phyloP scores from a whole-genome alignment of 345 rosid genomes.

The Alliaria petiolata region DNA sequence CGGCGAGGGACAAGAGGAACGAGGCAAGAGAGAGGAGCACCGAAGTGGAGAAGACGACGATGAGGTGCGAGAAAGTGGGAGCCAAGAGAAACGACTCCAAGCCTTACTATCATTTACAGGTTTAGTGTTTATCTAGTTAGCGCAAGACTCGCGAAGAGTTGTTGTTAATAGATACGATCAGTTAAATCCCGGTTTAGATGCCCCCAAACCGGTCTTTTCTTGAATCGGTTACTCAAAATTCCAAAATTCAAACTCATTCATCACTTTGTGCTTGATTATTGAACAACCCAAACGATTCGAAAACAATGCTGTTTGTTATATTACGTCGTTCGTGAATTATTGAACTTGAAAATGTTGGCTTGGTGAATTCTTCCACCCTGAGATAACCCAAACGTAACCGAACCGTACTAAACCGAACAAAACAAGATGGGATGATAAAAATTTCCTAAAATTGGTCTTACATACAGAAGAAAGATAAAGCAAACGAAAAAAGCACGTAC shows the following conservation, averaged over 20 bases:
- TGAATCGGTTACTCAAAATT: neutral
- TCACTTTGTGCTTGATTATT: neutral
- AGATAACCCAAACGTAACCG: neutral
- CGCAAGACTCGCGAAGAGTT: neutral
- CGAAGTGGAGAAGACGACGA: neutral
- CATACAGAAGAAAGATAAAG: constrained; percentile 13
- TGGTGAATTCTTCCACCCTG: neutral
- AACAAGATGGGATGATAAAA: neutral
- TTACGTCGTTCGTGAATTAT: neutral
- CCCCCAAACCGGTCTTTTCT: neutral
- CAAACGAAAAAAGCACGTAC: constrained; percentile 2
- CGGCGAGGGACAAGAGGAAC: constrained; percentile 1
- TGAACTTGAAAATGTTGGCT: neutral
- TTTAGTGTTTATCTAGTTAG: neutral
- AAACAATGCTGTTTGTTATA: neutral
- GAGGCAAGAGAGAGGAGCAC: constrained; percentile 21
- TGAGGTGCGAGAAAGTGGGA: neutral
- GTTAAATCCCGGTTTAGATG: neutral
- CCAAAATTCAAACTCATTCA: neutral
- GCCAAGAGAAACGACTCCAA: constrained; percentile 9
- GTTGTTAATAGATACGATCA: neutral
- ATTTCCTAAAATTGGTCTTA: neutral
- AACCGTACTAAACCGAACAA: neutral
- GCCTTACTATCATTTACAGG: constrained; percentile 7
- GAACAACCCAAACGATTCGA: neutral